Evolutionary conservation across 306 rosid genomes (phyloP), one percentile per base, ranked within the genome.

Genomic region (Oemleria cerasiformis): DNA sequence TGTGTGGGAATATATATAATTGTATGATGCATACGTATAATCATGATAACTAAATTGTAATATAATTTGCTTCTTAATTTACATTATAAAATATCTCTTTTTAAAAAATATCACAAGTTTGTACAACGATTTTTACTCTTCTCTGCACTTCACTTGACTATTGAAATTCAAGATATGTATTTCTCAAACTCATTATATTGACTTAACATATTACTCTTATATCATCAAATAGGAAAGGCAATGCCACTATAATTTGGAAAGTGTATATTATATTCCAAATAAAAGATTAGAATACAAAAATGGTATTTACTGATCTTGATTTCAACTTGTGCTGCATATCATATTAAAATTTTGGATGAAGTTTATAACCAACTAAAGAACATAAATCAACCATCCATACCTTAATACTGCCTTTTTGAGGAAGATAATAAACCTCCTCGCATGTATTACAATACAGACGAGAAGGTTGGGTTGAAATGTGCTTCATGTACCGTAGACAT

Each of bases 401-500:
- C 98, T 93, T 93, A 70, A 93, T 87, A 69, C 83, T 66, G 43
- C 98, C 98, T 67, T 86, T 93, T 67, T 84, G 97, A 64, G 98
- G 98, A 79, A 93, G 97, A 88, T 87, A 73, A 77, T 91, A 93
- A 59, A 91, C 94, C 77, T 93, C 98, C 86, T 93, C 97, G 20
- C 98, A 93, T 65, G 84, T 84, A 71, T 86, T 77, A 50, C 98
- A 93, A 73, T 86, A 93, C 71, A 93, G 61, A n/a, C 98, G 97
- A 25, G 92, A 21, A 43, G 97, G 98, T 80, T 84, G 98, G 74
- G 79, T 38, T 71, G 96, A 88, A 77, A 91, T 93, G 73, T 83
- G 83, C 82, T 91, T 93, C 98, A 93, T 91, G 81, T 93, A 93
- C 43, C 98, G 89, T 72, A 93, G 79, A 84, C 98, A 93, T 84